Conservation (phyloP, 164 flowering plant genomes). For the Tinospora cordifolia region DNA sequence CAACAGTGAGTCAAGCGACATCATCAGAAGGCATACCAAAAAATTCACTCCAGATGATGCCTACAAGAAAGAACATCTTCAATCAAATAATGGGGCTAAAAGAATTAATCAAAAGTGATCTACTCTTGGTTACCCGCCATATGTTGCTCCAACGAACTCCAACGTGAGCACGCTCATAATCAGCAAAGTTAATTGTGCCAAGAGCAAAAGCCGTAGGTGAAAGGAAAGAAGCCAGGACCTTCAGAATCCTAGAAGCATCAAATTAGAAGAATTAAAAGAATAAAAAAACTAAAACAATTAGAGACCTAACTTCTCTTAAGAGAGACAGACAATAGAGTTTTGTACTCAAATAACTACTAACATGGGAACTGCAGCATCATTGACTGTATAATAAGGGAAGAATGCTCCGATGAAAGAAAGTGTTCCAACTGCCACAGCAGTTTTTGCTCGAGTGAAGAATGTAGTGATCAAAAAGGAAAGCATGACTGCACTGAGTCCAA, state of each 20-base stretch:
- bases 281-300: too few species aligned
- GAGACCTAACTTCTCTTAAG: background rate
- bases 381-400: slow-evolving; percentile 90
- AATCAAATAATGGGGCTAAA: slow-evolving; percentile 8
- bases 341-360: slow-evolving; percentile 29
- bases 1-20: slow-evolving; percentile 68
- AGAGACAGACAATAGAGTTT: slow-evolving; percentile 10
- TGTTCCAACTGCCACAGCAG: slow-evolving; percentile 99
- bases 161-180: slow-evolving; percentile 98
- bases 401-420: slow-evolving; percentile 91
- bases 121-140: slow-evolving; percentile 59
- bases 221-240: slow-evolving; percentile 77
- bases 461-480: slow-evolving; percentile 88
- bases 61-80: slow-evolving; percentile 30
- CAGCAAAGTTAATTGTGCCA: slow-evolving; percentile 92
- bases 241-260: slow-evolving; percentile 50
- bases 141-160: slow-evolving; percentile 98
- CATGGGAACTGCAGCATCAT: slow-evolving; percentile 73
- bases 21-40: slow-evolving; percentile 82
- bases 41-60: slow-evolving; percentile 93
- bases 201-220: slow-evolving; percentile 98
- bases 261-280: too few species aligned
- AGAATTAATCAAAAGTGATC: background rate
- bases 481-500: slow-evolving; percentile 88
- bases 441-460: slow-evolving; percentile 88